These are phyloP conservation scores for Collybiopsis confluens DNA, from an alignment of 768 basidiomycete species.

Conservation along the genomic window DNA sequence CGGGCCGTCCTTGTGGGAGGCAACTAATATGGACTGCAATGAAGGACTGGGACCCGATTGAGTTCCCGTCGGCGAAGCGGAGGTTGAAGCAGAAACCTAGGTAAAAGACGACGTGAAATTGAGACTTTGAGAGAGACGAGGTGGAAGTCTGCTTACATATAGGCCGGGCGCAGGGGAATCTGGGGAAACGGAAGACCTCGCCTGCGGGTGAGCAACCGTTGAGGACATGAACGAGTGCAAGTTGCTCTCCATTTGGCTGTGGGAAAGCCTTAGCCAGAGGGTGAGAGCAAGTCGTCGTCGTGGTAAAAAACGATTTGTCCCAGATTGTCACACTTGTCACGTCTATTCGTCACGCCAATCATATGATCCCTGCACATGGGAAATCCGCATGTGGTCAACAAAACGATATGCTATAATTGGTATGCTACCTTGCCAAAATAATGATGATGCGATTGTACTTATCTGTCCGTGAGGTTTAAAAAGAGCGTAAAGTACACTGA, in stretches of 20 bases:
- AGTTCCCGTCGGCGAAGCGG: constrained; percentile 31
- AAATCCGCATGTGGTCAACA: not conserved
- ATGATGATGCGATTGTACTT: not conserved
- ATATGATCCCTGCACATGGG: too few relatives aligned
- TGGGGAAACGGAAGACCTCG: constrained; percentile 6
- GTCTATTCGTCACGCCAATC: too few relatives aligned
- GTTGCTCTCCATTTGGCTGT: constrained; percentile 5
- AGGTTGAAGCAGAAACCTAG: constrained; percentile 23
- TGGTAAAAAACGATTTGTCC: too few relatives aligned
- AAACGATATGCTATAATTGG: constrained; percentile 2
- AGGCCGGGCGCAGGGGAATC: constrained; percentile 10
- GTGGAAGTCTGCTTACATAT: constrained; percentile 19
- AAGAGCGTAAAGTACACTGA: not conserved
- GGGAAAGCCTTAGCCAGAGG: constrained; percentile 1
- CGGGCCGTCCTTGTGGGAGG: constrained; percentile 26
- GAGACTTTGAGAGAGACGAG: constrained; percentile 20
- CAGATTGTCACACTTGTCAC: too few relatives aligned
- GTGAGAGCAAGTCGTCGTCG: not conserved
- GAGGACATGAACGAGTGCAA: constrained; percentile 8
- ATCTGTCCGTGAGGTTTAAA: not conserved
- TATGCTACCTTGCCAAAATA: constrained; percentile 5
- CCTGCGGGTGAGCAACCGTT: constrained; percentile 6
- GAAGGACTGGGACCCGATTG: constrained; percentile 31
- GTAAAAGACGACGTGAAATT: constrained; percentile 2
- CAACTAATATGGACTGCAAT: constrained; percentile 33